phyloP scores from a whole-genome alignment of 441 rosid species.

The Pelargonium myrrhifolium region DNA sequence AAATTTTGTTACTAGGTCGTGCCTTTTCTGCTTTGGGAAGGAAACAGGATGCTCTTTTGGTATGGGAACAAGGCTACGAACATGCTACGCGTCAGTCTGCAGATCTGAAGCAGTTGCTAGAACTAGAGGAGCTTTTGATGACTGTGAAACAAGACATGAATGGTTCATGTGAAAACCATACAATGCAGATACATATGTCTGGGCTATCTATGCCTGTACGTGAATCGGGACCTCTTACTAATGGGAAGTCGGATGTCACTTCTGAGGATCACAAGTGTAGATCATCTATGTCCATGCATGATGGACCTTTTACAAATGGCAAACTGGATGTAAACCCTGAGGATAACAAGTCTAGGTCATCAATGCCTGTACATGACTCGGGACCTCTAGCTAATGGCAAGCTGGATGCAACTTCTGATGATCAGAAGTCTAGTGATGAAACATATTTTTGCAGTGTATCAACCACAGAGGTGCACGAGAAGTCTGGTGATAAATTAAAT shows the following conservation, averaged over 20 bases:
- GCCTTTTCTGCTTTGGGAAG: slow-evolving; percentile 78
- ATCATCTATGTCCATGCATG: not conserved
- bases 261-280: slow-evolving; percentile 16
- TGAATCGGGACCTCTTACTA: slow-evolving; percentile 26
- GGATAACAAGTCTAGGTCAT: slow-evolving; percentile 20
- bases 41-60: slow-evolving; percentile 65
- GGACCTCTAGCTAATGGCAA: slow-evolving; percentile 35
- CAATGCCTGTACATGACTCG: slow-evolving; percentile 27
- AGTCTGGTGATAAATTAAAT: slow-evolving; percentile 23
- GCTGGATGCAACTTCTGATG: slow-evolving; percentile 19
- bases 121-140: slow-evolving; percentile 71
- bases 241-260: slow-evolving; percentile 33
- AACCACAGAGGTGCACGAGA: slow-evolving; percentile 25
- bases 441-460: slow-evolving; percentile 22
- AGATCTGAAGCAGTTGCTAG: slow-evolving; percentile 85
- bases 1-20: slow-evolving; percentile 43
- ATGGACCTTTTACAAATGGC: not conserved
- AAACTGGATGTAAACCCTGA: slow-evolving; percentile 23
- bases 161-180: slow-evolving; percentile 24
- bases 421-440: slow-evolving; percentile 23
- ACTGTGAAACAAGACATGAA: slow-evolving; percentile 42
- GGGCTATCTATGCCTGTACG: slow-evolving; percentile 22
- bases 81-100: slow-evolving; percentile 61
- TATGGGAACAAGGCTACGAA: slow-evolving; percentile 72
- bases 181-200: slow-evolving; percentile 22